These are phyloP conservation scores for Wallacemonas sp. DNA, from an alignment of 208 protist species.

Conservation along the genomic window DNA sequence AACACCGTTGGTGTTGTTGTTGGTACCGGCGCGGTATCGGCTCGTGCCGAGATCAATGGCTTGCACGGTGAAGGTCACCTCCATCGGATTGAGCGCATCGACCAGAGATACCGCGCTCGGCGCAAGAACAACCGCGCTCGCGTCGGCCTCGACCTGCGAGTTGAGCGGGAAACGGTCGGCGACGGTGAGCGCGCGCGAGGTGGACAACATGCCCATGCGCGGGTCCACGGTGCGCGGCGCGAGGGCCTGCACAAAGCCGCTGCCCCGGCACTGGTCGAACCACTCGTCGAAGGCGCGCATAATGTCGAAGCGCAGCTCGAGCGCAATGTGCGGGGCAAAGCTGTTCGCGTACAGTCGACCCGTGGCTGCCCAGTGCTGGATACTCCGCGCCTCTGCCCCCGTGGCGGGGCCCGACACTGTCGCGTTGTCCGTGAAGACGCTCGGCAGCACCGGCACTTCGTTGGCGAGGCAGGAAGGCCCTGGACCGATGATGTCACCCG, in stretches of 20 bases:
- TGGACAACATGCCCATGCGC: background rate
- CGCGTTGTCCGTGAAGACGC: conserved; percentile 40
- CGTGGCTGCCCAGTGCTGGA: conserved; percentile 25
- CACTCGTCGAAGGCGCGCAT: conserved; percentile 45
- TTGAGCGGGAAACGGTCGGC: conserved; percentile 18
- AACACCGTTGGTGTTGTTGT: background rate
- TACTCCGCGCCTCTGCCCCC: conserved; percentile 2
- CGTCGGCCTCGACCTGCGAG: background rate
- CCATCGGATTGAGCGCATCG: conserved; percentile 5
- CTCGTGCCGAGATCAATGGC: conserved; percentile 1
- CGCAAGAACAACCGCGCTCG: background rate
- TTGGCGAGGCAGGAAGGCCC: conserved; percentile 42
- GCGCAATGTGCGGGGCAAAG: conserved; percentile 78
- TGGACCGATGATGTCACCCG: conserved; percentile 70
- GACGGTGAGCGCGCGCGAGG: background rate
- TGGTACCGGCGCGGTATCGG: background rate
- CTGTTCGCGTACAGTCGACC: conserved; percentile 46
- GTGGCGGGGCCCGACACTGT: background rate
- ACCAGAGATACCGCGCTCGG: background rate
- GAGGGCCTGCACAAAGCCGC: background rate
- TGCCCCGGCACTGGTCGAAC: conserved; percentile 11
- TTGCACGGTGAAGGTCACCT: conserved; percentile 18
- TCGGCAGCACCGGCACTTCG: conserved; percentile 59
- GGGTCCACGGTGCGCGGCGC: background rate
- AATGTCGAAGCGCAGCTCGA: conserved; percentile 75